Evolutionary conservation across 139 green algal genomes (phyloP), one percentile per base, ranked within the genome.

Genomic region (Astrephomene gubernaculifera): DNA sequence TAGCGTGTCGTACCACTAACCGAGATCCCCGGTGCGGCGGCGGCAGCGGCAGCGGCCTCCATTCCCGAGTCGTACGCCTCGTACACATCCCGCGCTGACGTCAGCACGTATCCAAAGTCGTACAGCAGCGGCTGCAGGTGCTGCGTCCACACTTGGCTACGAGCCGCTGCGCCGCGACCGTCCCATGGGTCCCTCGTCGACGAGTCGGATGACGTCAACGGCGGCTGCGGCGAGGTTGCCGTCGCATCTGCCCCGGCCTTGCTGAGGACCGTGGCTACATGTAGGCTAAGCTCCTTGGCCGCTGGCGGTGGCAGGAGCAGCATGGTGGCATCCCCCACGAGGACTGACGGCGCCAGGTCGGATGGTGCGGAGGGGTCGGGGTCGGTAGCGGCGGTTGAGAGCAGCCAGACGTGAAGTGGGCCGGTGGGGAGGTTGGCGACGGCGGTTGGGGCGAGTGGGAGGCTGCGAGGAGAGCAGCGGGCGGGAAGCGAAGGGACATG

Each of bases 101-200:
- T 49, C 49, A 80, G n/a, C 49, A 80, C 72, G 52, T 35, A 80
- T 0, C 72, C 72, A 35, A 80, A 80, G 49, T 80, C 72, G 0
- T n/a, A 1, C 31, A 80, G n/a, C 49, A 80, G 52, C 49, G 72
- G 72, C 72, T 80, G 72, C 31, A 80, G 33, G 19, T 80, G 72
- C 24, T 35, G 49, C 19, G 31, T 21, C 72, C 72, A 80, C 6
- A 68, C 31, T 49, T 52, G 24, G 31, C 63, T n/a, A 33, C 63
- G 63, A 1, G 31, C 33, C 4, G 31, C 33, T 41, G 21, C n/a
- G n/a, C n/a, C n/a, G n/a, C n/a, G n/a, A n/a, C n/a, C n/a, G n/a
- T n/a, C n/a, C n/a, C n/a, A n/a, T n/a, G n/a, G n/a, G n/a, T n/a
- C n/a, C n/a, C n/a, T n/a, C n/a, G n/a, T n/a, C n/a, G 21, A 7